These are phyloP conservation scores for Hyaloscypha finlandica DNA, from an alignment of 495 filamentous ascomycete species.

Conservation along the genomic window DNA sequence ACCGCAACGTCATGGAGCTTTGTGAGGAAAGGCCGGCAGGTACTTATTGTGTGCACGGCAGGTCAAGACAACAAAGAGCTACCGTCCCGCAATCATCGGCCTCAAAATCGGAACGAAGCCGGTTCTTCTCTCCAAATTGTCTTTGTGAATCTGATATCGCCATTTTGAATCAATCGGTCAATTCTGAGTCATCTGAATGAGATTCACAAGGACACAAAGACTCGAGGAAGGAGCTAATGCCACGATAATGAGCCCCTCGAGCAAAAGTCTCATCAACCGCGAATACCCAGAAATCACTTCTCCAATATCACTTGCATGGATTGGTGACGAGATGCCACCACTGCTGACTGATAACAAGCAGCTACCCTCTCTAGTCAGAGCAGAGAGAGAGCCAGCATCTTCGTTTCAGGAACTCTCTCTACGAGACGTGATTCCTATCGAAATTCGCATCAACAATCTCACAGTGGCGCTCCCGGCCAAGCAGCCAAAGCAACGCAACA, in stretches of 20 bases:
- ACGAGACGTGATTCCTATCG: neutral
- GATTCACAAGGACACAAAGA: neutral
- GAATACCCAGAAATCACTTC: neutral
- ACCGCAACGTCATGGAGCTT: neutral
- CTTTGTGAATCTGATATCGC: neutral
- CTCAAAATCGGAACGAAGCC: neutral
- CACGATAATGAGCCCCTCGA: neutral
- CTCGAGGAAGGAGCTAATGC: neutral
- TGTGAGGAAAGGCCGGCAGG: neutral
- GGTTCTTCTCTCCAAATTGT: neutral
- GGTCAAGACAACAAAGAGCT: too few species aligned
- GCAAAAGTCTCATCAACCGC: neutral
- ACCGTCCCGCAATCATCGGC: neutral
- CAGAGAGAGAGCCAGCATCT: neutral
- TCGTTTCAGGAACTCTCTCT: neutral
- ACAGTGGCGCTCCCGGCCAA: neutral
- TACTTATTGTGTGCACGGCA: neutral
- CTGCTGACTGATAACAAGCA: too few species aligned
- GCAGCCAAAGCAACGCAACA: neutral
- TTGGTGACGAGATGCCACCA: neutral
- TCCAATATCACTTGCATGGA: neutral
- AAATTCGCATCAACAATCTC: neutral
- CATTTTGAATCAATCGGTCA: too few species aligned
- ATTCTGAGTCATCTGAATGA: neutral
- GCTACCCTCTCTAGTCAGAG: neutral